These are phyloP conservation scores for Gryganskiella cystojenkinii DNA, from an alignment of 192 early-diverging fungal species.

Conservation along the genomic window DNA sequence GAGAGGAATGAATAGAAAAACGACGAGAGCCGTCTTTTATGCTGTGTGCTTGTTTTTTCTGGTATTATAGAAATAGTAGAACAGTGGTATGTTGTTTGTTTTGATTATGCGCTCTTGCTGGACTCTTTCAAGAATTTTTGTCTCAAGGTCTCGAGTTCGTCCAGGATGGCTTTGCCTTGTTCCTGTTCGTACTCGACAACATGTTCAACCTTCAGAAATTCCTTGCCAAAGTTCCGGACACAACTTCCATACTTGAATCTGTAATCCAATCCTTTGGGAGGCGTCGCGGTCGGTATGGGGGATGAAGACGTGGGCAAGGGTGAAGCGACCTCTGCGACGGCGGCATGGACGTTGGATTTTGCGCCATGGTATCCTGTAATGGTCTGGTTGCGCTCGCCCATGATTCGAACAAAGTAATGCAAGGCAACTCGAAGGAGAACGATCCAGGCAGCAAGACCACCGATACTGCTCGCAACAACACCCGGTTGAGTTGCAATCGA, in stretches of 20 bases:
- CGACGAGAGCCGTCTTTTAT: no score
- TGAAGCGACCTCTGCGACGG: slow-evolving; percentile 23
- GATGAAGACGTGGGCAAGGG: no score
- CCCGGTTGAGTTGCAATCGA: slow-evolving; percentile 65
- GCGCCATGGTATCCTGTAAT: slow-evolving; percentile 61
- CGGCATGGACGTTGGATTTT: slow-evolving; percentile 57
- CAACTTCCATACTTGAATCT: slow-evolving; percentile 44
- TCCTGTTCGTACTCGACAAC: slow-evolving; percentile 32
- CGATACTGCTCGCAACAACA: slow-evolving; percentile 64
- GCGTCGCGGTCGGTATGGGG: neutral
- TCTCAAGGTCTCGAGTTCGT: slow-evolving; percentile 23
- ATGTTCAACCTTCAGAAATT: slow-evolving; percentile 29
- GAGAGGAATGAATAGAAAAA: no score
- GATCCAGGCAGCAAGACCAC: slow-evolving; percentile 55
- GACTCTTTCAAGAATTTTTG: no score
- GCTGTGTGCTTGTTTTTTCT: no score
- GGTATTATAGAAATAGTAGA: no score
- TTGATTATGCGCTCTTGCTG: no score
- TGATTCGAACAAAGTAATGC: slow-evolving; percentile 43
- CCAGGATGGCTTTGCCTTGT: slow-evolving; percentile 19
- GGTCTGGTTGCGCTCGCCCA: slow-evolving; percentile 59
- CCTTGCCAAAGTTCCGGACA: slow-evolving; percentile 15
- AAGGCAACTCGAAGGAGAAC: slow-evolving; percentile 23
- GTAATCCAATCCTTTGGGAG: slow-evolving; percentile 25
- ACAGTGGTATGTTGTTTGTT: no score